A percentile compares a stretch with the other conserved stretches of the same genome.
These are phyloP conservation scores for Circinella umbellata DNA, from an alignment of 371 early-diverging fungal species.

Conservation along the genomic window DNA sequence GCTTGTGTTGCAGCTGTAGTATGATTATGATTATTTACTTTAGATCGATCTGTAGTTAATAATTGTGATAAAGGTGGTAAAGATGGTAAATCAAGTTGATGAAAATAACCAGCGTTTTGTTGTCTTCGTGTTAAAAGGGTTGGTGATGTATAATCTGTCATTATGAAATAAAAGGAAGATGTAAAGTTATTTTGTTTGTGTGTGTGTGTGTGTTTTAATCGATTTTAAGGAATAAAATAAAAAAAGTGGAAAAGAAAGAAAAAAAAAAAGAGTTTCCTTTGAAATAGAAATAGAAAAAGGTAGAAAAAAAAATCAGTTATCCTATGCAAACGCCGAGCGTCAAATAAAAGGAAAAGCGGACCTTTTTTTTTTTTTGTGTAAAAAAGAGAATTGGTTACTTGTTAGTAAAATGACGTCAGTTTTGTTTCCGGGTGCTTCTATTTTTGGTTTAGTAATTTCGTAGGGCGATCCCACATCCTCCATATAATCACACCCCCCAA, in stretches of 20 bases:
- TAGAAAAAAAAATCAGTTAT: neutral
- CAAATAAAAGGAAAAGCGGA: neutral
- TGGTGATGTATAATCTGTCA: slow-evolving; percentile 1
- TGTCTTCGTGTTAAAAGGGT: slow-evolving; percentile 43
- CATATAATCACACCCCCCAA: neutral
- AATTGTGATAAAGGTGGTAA: slow-evolving; percentile 42
- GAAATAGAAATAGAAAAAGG: neutral
- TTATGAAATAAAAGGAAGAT: neutral
- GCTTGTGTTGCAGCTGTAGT: slow-evolving; percentile 1
- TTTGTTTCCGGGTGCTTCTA: slow-evolving; percentile 2
- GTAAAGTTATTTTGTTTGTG: neutral
- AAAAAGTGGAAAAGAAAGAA: slow-evolving; percentile 12
- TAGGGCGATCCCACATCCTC: neutral
- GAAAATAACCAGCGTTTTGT: slow-evolving; percentile 35
- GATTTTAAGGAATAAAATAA: slow-evolving; percentile 4
- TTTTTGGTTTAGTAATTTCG: slow-evolving; percentile 7
- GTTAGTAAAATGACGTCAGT: slow-evolving; percentile 13
- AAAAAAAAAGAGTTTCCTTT: neutral
- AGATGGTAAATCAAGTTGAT: slow-evolving; percentile 37
- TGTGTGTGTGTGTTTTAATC: neutral
- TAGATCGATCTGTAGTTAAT: slow-evolving; percentile 15
- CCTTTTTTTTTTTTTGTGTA: too few species aligned
- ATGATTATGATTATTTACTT: neutral
- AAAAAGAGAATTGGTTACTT: too few species aligned
- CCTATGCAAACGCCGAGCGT: too few species aligned